These are phyloP conservation scores for Rhodofomes roseus DNA, from an alignment of 1,284 basidiomycete species.

Conservation along the genomic window DNA sequence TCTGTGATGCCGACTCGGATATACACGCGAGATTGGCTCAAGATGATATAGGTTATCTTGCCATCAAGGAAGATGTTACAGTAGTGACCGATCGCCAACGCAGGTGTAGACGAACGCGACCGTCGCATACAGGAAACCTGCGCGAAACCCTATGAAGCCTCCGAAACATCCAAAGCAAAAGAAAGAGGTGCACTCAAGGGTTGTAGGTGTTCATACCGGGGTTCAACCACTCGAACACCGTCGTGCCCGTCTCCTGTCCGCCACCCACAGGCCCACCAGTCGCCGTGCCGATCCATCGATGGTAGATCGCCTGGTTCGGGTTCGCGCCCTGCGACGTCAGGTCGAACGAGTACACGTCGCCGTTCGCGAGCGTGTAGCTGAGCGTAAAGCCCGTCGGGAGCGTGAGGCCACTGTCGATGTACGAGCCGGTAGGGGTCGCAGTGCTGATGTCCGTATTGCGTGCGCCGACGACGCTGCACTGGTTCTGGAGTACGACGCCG, in stretches of 20 bases:
- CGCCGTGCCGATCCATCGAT: conserved; percentile 22
- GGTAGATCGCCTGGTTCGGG: conserved; percentile 20
- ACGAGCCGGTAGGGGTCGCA: conserved; percentile 19
- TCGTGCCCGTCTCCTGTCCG: conserved; percentile 10
- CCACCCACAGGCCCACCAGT: conserved; percentile 21
- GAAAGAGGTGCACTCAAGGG: background rate
- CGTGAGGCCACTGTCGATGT: conserved; percentile 13
- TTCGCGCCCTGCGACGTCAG: conserved; percentile 17
- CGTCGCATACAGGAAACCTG: background rate
- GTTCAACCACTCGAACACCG: conserved; percentile 26
- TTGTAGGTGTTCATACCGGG: conserved; percentile 20
- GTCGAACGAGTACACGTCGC: conserved; percentile 21
- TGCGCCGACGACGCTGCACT: conserved; percentile 21
- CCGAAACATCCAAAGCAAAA: too few relatives aligned
- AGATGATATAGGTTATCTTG: too few relatives aligned
- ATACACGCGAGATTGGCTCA: too few relatives aligned
- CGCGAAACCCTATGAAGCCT: too few relatives aligned
- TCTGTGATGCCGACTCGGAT: too few relatives aligned
- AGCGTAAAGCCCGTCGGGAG: conserved; percentile 23
- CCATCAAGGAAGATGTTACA: too few relatives aligned
- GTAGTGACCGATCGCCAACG: too few relatives aligned
- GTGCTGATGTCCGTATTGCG: conserved; percentile 17
- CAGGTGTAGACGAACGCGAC: background rate
- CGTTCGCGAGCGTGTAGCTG: conserved; percentile 20
- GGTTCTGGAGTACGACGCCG: conserved; percentile 24